Conservation (phyloP, 345 rosid species). For the Rhizophora mangle region DNA sequence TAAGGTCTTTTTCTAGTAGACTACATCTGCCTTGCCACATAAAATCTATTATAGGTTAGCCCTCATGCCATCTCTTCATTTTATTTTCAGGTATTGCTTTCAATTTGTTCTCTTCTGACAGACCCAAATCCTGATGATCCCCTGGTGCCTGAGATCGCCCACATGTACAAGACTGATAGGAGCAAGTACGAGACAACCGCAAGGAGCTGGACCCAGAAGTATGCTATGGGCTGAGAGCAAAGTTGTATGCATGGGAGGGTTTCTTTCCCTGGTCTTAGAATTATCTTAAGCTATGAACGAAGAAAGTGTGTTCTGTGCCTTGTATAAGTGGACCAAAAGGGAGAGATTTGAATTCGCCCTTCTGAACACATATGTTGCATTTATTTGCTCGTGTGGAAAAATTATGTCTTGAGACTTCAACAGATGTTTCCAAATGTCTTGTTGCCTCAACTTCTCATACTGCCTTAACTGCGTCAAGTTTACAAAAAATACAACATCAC, state of each 20-base stretch:
- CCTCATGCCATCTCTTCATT: background rate
- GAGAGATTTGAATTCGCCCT: slow-evolving; percentile 29
- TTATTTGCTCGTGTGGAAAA: slow-evolving; percentile 35
- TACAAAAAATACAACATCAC: no score
- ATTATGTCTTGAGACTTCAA: slow-evolving; percentile 15
- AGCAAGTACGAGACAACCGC: slow-evolving; percentile 71
- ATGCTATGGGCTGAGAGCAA: slow-evolving; percentile 58
- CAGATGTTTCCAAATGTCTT: background rate
- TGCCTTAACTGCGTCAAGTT: background rate
- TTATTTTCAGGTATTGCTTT: slow-evolving; percentile 55
- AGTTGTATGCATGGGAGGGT: slow-evolving; percentile 33
- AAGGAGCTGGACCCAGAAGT: slow-evolving; percentile 84
- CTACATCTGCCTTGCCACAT: background rate
- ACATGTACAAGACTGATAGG: slow-evolving; percentile 78
- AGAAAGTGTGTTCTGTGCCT: slow-evolving; percentile 27
- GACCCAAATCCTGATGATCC: slow-evolving; percentile 81
- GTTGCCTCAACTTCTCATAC: background rate
- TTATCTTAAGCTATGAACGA: slow-evolving; percentile 24
- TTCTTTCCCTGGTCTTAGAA: slow-evolving; percentile 31
- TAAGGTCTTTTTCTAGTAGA: slow-evolving; percentile 12
- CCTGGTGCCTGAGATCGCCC: slow-evolving; percentile 73
- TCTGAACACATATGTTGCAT: slow-evolving; percentile 28
- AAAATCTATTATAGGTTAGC: background rate
- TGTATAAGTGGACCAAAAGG: slow-evolving; percentile 30
- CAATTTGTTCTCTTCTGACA: slow-evolving; percentile 65